A percentile compares a stretch with the other conserved stretches of the same genome.
Evolutionary conservation across 495 filamentous ascomycete species (phyloP).

Genomic region (Xylaria curta): DNA sequence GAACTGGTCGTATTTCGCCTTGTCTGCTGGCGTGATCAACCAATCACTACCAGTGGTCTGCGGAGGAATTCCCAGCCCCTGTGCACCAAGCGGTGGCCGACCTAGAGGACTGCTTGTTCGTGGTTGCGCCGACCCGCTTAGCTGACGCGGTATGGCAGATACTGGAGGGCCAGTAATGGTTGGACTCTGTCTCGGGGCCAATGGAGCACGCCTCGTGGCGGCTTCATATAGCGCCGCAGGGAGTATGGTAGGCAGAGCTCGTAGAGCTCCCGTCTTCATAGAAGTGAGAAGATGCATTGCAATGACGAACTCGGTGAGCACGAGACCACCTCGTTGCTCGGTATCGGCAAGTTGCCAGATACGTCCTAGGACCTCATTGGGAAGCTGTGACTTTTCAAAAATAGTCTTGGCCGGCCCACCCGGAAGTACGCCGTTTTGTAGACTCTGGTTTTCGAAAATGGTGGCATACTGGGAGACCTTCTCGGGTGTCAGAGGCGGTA

Average conservation of each 20-base stretch:
- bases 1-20: slow-evolving; percentile 81
- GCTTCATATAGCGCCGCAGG: slow-evolving; percentile 92
- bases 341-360: slow-evolving; percentile 97
- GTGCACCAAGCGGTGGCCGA: slow-evolving; percentile 60
- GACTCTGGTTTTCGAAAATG: slow-evolving; percentile 86
- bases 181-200: slow-evolving; percentile 47
- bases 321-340: slow-evolving; percentile 88
- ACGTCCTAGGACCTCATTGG: slow-evolving; percentile 86
- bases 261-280: slow-evolving; percentile 80
- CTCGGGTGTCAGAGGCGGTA: slow-evolving; percentile 87
- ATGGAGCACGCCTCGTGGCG: slow-evolving; percentile 71
- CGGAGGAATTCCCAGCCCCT: slow-evolving; percentile 44
- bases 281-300: slow-evolving; percentile 97
- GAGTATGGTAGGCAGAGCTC: slow-evolving; percentile 78
- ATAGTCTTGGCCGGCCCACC: slow-evolving; percentile 92
- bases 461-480: slow-evolving; percentile 85
- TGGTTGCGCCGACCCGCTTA: slow-evolving; percentile 51
- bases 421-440: slow-evolving; percentile 79
- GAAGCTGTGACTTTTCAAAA: slow-evolving; percentile 88
- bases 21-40: slow-evolving; percentile 82
- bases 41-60: slow-evolving; percentile 76
- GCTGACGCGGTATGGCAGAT: slow-evolving; percentile 54
- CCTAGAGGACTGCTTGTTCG: slow-evolving; percentile 75
- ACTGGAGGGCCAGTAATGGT: slow-evolving; percentile 43
- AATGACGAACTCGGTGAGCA: slow-evolving; percentile 91